phyloP scores from a whole-genome alignment of 1,284 basidiomycete species.

The Stygiomarasmius scandens region DNA sequence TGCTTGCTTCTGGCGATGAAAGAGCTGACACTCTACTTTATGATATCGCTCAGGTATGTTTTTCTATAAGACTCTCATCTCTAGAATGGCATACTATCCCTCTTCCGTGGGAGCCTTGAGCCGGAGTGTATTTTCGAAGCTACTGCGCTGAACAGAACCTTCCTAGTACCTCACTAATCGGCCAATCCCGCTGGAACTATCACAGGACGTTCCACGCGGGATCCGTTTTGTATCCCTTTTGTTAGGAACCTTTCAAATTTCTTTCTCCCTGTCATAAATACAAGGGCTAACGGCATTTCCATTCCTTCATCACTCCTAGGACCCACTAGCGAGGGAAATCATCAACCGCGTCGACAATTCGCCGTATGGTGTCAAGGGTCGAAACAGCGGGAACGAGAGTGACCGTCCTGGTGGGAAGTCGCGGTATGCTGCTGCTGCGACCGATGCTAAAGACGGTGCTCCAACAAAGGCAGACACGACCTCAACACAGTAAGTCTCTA shows the following conservation, averaged over 20 bases:
- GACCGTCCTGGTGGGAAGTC: not conserved
- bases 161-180: not conserved
- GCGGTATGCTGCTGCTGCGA: not conserved
- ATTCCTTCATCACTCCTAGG: slow-evolving; percentile 37
- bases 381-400: slow-evolving; percentile 32
- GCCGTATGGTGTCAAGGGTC: slow-evolving; percentile 72
- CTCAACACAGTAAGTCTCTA: slow-evolving; percentile 15
- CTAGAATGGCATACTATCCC: not conserved
- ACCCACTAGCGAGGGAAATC: slow-evolving; percentile 73
- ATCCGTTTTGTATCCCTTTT: not conserved
- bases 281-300: not conserved
- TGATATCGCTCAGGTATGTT: slow-evolving; percentile 54
- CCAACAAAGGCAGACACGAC: not conserved
- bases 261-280: not conserved
- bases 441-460: slow-evolving; percentile 1
- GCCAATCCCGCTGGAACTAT: slow-evolving; percentile 1
- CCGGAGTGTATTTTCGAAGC: not conserved
- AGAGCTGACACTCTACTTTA: slow-evolving; percentile 62
- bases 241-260: not conserved
- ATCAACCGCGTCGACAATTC: slow-evolving; percentile 75
- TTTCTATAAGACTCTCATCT: not conserved
- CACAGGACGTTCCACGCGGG: not conserved
- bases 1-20: slow-evolving; percentile 68
- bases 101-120: not conserved
- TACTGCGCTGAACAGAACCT: too few relatives aligned